These are phyloP conservation scores for Aspergillus sp. DNA, from an alignment of 2,329 filamentous ascomycete species.

Conservation along the genomic window DNA sequence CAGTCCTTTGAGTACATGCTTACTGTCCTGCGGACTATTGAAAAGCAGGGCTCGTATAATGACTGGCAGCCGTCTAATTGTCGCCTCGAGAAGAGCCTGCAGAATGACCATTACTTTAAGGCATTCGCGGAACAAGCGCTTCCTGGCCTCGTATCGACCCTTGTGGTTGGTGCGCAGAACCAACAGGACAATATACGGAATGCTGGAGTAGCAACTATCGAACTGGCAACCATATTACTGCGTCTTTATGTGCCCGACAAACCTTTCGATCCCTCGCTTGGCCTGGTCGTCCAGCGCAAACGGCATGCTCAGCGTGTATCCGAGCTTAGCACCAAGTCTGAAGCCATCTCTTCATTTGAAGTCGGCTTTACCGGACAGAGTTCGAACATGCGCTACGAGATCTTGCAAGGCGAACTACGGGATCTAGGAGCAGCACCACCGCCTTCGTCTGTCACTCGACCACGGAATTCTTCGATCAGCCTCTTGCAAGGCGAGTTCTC, in stretches of 20 bases:
- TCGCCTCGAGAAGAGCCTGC: conserved; percentile 14
- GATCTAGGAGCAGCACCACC: conserved; percentile 61
- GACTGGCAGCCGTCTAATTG: conserved; percentile 9
- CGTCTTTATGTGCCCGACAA: conserved; percentile 79
- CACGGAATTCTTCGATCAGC: conserved; percentile 58
- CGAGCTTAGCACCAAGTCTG: conserved; percentile 51
- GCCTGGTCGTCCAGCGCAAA: conserved; percentile 56
- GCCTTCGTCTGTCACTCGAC: conserved; percentile 64
- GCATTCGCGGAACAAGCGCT: conserved; percentile 23
- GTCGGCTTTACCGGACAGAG: conserved; percentile 59
- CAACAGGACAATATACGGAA: conserved; percentile 21
- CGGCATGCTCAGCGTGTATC: conserved; percentile 51
- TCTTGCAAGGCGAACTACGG: conserved; percentile 56
- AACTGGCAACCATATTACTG: conserved; percentile 67
- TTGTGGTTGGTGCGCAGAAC: conserved; percentile 10
- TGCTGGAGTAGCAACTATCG: conserved; percentile 62
- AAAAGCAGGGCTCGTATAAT: conserved; percentile 13
- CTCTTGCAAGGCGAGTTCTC: conserved; percentile 76
- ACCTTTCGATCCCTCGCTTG: conserved; percentile 70
- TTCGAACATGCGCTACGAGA: conserved; percentile 59
- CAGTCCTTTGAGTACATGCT: conserved; percentile 19
- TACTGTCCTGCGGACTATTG: conserved; percentile 17
- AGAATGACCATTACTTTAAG: conserved; percentile 31
- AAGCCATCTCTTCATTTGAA: conserved; percentile 61
- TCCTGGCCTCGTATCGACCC: conserved; percentile 20